Evolutionary conservation across 1,284 basidiomycete species (phyloP), one percentile per base, ranked within the genome.

Genomic region (Fomitopsis schrenkii): DNA sequence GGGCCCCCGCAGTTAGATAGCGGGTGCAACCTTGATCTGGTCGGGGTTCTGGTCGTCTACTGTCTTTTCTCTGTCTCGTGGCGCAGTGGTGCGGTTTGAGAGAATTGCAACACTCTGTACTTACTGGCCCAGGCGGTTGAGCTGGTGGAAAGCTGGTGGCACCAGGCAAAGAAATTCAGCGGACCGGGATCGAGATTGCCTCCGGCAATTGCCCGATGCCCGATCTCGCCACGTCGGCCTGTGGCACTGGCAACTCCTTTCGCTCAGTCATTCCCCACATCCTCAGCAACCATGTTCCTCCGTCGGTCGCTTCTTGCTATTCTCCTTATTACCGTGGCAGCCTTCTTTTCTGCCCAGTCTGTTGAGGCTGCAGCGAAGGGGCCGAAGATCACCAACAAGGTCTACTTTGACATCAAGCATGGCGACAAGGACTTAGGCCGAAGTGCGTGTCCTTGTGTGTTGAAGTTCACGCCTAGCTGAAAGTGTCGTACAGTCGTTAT

Each of bases 371-470:
- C 48, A 5, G 48, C 82, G 15, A 92, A 90, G 67, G 86, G 88
- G 17, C 95, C 95, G 17, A 87, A 84, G 78, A 88, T 97, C 71
- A 96, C 95, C 56, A 79, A 93, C 84, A 94, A 91, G 78, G 91
- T 97, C 70, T 97, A 88, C 82, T 97, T 97, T 71, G 95, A 97
- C 76, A 89, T 97, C 64, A 87, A 91, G 70, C 94, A 97, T 76
- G 94, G 93, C 35, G 93, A 90, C 74, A 81, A 91, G 75, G 80
- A 87, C 55, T 63, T 97, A 40, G 95, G 95, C 62, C 86, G 94
- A 64, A 81, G 91, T 93, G 69, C 68, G 88, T 83, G 35, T 64
- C 62, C n/a, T 33, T 53, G 56, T 38, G n/a, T 42, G 63, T 62
- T 58, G 65, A 61, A 30, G n/a, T 55, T 6, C 4, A 35, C 28